These are phyloP conservation scores for Botrytis sinoallii DNA, from an alignment of 2,329 filamentous ascomycete genomes.

Conservation along the genomic window DNA sequence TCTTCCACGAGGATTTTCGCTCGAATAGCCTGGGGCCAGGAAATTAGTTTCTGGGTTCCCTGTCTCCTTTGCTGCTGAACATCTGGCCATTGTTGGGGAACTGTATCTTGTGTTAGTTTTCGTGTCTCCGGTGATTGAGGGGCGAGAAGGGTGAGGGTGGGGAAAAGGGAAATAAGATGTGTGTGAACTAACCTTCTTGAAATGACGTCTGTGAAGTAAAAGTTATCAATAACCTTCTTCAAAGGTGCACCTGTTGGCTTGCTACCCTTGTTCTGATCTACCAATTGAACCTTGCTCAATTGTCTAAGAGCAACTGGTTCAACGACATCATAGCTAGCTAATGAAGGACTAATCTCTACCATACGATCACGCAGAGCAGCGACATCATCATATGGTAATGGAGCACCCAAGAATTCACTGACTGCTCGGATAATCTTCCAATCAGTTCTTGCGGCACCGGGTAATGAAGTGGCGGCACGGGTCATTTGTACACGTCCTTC, in stretches of 20 bases:
- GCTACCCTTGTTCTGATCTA: slow-evolving; percentile 91
- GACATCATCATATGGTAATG: slow-evolving; percentile 91
- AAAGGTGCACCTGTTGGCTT: slow-evolving; percentile 70
- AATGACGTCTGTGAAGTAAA: slow-evolving; percentile 97
- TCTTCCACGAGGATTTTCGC: slow-evolving; percentile 34
- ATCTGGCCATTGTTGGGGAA: slow-evolving; percentile 97
- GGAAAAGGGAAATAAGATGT: no score
- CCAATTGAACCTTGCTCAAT: slow-evolving; percentile 89
- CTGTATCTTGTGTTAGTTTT: slow-evolving; percentile 44
- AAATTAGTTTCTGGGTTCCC: slow-evolving; percentile 76
- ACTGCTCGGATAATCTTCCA: slow-evolving; percentile 98
- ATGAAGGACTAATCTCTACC: slow-evolving; percentile 87
- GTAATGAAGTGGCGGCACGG: slow-evolving; percentile 81
- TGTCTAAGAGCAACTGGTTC: slow-evolving; percentile 72
- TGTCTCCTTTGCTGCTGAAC: slow-evolving; percentile 85
- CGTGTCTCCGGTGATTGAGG: slow-evolving; percentile 14
- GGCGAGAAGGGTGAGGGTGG: not conserved
- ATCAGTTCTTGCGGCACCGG: slow-evolving; percentile 87
- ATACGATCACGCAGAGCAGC: slow-evolving; percentile 87
- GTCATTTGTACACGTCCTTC: slow-evolving; percentile 95
- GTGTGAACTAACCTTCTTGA: slow-evolving; percentile 72
- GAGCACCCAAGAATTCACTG: slow-evolving; percentile 83
- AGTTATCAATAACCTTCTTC: slow-evolving; percentile 87
- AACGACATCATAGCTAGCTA: slow-evolving; percentile 86
- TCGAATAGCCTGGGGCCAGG: slow-evolving; percentile 64